phyloP scores from a whole-genome alignment of 345 rosid species.

The Aethionema arabicum region DNA sequence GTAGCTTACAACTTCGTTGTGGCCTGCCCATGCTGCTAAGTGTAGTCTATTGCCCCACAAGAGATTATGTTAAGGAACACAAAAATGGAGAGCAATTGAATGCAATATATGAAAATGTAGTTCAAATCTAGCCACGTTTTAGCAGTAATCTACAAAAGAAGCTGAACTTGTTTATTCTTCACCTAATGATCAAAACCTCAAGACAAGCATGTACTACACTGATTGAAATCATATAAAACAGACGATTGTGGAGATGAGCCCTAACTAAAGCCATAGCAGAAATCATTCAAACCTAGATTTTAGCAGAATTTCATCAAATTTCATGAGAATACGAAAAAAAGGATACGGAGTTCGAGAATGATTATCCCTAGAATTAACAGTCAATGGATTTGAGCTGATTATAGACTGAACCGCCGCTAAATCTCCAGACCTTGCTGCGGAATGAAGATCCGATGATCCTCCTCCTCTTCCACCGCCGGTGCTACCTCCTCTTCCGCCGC shows the following conservation, averaged over 20 bases:
- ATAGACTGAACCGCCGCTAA: slow-evolving; percentile 55
- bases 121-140: slow-evolving; percentile 1
- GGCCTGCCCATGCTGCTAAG: slow-evolving; percentile 97
- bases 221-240: background rate
- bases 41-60: slow-evolving; percentile 57
- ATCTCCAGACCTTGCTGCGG: slow-evolving; percentile 94
- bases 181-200: background rate
- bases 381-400: slow-evolving; percentile 62
- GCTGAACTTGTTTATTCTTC: background rate
- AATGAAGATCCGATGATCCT: slow-evolving; percentile 51
- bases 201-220: background rate
- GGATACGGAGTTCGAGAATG: slow-evolving; percentile 99
- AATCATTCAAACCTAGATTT: background rate
- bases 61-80: slow-evolving; percentile 48
- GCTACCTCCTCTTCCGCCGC: slow-evolving; percentile 32
- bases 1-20: slow-evolving; percentile 63
- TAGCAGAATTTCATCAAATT: background rate
- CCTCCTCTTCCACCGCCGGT: slow-evolving; percentile 22
- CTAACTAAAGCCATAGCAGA: slow-evolving; percentile 1
- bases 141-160: background rate
- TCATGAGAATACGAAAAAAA: background rate
- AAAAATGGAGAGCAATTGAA: background rate
- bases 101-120: background rate
- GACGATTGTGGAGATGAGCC: background rate
- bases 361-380: slow-evolving; percentile 84